Evolutionary conservation across 306 rosid genomes (phyloP).

Genomic region (Arachis stenosperma): DNA sequence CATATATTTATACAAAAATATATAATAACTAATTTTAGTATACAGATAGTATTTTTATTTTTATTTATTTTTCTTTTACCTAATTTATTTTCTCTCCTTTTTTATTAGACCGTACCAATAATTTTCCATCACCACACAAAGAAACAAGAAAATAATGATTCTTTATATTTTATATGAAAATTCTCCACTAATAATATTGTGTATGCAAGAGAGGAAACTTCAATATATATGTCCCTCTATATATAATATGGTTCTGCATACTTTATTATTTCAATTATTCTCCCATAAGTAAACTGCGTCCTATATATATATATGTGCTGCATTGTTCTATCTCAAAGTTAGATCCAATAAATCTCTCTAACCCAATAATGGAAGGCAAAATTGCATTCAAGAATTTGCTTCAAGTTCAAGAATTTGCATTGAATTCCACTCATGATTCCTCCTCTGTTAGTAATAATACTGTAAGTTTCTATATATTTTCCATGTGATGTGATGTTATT

Average conservation of each 20-base stretch:
- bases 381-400: conserved; percentile 31
- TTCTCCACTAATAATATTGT: neutral
- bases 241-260: neutral
- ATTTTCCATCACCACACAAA: neutral
- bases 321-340: conserved; percentile 20
- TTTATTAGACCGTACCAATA: too few species aligned
- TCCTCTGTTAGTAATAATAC: conserved; percentile 11
- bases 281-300: neutral
- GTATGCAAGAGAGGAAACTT: neutral
- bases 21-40: too few species aligned
- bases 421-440: conserved; percentile 13
- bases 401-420: conserved; percentile 35
- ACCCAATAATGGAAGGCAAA: neutral
- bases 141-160: too few species aligned
- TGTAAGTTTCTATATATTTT: conserved; percentile 34
- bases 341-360: neutral
- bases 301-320: neutral
- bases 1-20: too few species aligned
- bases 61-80: too few species aligned
- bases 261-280: neutral
- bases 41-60: too few species aligned
- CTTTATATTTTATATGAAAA: conserved; percentile 20
- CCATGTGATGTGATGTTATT: neutral
- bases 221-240: too few species aligned
- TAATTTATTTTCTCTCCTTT: neutral